Evolutionary conservation across 1,284 basidiomycete genomes (phyloP), one percentile per base, ranked within the genome.

Genomic region (Grifola frondosa): DNA sequence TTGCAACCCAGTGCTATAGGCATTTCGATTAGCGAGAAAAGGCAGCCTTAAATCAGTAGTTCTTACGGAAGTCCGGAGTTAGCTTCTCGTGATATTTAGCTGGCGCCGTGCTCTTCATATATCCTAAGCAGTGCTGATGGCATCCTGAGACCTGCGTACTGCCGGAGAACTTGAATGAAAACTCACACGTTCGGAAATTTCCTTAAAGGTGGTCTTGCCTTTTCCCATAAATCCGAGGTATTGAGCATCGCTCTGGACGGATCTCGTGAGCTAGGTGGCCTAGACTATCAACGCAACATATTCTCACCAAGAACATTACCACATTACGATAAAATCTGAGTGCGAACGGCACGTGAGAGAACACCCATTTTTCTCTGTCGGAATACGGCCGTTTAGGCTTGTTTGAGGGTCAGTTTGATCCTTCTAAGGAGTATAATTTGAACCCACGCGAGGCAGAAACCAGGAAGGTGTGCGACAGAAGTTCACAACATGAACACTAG

Each of bases 1-100:
- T 69, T 71, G 54, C 69, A 71, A 15, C 67, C 68, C 13, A 53
- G 21, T 10, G 49, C 64, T 66, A 13, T 5, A 4, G 17, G 16
- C 9, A 19, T n/a, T 21, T n/a, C n/a, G n/a, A 16, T 15, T 15
- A 30, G 7, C 7, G n/a, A 29, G 11, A 32, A 16, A 32, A 13
- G 13, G 13, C 33, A 11, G 9, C 13, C 13, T 20, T 21, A 20
- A 7, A 8, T 8, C 4, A 19, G 6, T 7, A n/a, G 5, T 9
- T 5, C 35, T 10, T 22, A 37, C 35, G 35, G 20, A 29, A 39
- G 16, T 28, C 15, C 7, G 37, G 37, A 8, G 30, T 39, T 12
- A 39, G n/a, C 26, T 39, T 39, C 17, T 39, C 28, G 17, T 39
- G 37, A 19, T 39, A 39, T 20, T 39, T 29, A n/a, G 5, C 15